phyloP scores from a whole-genome alignment of 2,329 filamentous ascomycete species.

The Xylaria sp. region DNA sequence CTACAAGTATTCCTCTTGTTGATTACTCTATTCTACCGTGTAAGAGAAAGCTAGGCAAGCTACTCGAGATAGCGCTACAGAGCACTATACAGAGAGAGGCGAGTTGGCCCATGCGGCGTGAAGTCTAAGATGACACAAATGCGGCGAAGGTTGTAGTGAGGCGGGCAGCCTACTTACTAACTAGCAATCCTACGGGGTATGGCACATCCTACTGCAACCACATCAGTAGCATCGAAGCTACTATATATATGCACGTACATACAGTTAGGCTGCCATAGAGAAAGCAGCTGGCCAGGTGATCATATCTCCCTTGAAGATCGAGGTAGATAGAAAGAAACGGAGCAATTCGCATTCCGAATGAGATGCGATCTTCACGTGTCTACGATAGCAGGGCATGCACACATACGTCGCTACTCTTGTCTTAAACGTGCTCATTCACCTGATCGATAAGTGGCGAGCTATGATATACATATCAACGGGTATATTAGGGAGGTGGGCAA shows the following conservation, averaged over 20 bases:
- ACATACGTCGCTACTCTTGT: not conserved
- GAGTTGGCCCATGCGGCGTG: not conserved
- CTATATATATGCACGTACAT: slow-evolving; percentile 21
- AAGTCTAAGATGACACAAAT: not conserved
- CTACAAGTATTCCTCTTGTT: no score
- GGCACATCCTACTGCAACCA: slow-evolving; percentile 1
- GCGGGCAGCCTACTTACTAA: not conserved
- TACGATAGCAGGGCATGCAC: not conserved
- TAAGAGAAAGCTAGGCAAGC: not conserved
- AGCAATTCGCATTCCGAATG: slow-evolving; percentile 22
- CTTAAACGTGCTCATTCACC: not conserved
- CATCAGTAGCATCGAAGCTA: slow-evolving; percentile 4
- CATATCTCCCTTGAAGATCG: not conserved
- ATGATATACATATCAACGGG: not conserved
- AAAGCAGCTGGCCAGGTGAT: not conserved
- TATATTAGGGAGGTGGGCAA: not conserved
- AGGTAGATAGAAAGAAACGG: not conserved
- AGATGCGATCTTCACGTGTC: slow-evolving; percentile 5
- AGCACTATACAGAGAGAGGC: not conserved
- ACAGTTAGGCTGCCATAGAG: not conserved
- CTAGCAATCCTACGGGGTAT: slow-evolving; percentile 11
- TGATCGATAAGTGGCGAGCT: not conserved
- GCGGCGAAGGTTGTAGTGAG: slow-evolving; percentile 13
- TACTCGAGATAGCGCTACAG: not conserved
- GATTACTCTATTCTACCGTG: no score